A percentile compares a stretch with the other conserved stretches of the same genome.
Evolutionary conservation across 164 flowering plant species (phyloP).

Genomic region (Tinospora cordifolia): DNA sequence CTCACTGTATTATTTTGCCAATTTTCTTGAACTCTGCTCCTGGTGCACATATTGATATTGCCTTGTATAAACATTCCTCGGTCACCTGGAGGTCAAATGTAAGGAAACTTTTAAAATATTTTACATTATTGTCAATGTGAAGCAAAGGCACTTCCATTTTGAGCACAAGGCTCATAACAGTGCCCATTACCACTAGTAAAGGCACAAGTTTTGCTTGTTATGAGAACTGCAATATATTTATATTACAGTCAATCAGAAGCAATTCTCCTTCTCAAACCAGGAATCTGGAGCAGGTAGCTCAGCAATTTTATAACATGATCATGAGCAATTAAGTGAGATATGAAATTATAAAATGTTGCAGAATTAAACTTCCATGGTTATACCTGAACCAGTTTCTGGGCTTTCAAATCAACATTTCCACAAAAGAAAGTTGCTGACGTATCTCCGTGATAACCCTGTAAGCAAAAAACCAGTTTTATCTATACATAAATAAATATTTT

Average conservation of each 20-base stretch:
- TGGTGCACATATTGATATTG: slow-evolving; percentile 84
- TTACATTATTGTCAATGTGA: background rate
- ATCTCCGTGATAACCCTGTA: slow-evolving; percentile 96
- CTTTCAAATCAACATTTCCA: slow-evolving; percentile 81
- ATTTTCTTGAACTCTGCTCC: slow-evolving; percentile 80
- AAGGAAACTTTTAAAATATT: background rate
- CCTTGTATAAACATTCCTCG: slow-evolving; percentile 73
- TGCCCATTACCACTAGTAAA: too few species aligned
- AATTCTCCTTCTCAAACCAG: background rate
- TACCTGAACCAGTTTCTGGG: slow-evolving; percentile 79
- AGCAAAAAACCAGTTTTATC: slow-evolving; percentile 6
- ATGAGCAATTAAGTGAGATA: background rate
- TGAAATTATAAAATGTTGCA: background rate
- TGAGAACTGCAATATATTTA: too few species aligned
- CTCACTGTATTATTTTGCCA: slow-evolving; percentile 93
- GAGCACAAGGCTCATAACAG: too few species aligned
- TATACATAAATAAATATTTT: too few species aligned
- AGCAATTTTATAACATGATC: background rate
- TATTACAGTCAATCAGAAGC: background rate
- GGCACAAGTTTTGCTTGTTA: too few species aligned
- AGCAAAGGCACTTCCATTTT: background rate
- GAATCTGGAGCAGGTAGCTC: background rate
- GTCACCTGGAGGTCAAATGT: slow-evolving; percentile 54
- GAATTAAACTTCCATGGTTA: background rate
- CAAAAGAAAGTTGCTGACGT: slow-evolving; percentile 92